These are phyloP conservation scores for Pichia norvegensis DNA, from an alignment of 1,139 yeast genomes.

Conservation along the genomic window DNA sequence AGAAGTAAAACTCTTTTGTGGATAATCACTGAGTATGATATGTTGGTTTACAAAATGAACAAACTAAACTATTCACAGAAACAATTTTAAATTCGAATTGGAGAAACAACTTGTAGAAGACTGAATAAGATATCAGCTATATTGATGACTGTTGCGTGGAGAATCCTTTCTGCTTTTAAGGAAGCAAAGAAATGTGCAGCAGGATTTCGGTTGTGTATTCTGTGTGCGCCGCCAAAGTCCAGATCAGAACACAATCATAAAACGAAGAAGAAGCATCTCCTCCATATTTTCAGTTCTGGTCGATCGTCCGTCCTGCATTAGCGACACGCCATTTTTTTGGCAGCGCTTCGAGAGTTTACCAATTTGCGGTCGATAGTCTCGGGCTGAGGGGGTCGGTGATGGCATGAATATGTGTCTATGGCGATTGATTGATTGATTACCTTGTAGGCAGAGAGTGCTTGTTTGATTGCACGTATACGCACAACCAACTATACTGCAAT, in stretches of 20 bases:
- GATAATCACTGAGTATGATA: no score
- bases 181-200: not conserved
- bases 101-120: not conserved
- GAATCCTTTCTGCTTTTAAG: not conserved
- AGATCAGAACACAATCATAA: not conserved
- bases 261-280: not conserved
- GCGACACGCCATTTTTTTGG: not conserved
- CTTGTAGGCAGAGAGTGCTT: no score
- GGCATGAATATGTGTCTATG: no score
- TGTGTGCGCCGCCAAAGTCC: not conserved
- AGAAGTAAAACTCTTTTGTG: not conserved
- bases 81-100: not conserved
- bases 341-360: no score
- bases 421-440: no score
- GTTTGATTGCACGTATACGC: no score
- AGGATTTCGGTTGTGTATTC: not conserved
- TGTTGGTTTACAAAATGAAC: not conserved
- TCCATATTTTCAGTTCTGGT: not conserved
- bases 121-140: no score
- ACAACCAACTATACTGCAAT: constrained; percentile 30
- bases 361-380: not conserved
- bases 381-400: not conserved
- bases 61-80: not conserved
- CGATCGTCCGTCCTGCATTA: not conserved
- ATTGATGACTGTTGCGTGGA: not conserved